Conservation (phyloP, 768 basidiomycete species). For the Phlebiopsis flavidoalba region DNA sequence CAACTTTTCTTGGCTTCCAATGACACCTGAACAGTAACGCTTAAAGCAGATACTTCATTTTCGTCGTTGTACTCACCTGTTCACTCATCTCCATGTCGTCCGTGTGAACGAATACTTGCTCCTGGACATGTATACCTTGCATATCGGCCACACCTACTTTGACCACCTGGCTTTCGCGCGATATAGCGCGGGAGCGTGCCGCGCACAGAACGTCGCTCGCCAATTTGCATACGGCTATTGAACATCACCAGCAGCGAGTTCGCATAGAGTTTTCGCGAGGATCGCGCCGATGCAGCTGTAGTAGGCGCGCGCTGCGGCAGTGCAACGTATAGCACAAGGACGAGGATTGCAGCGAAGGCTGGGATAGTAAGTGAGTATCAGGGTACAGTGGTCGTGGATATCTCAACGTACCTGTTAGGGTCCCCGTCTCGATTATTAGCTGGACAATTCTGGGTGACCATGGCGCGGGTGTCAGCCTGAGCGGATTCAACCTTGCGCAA, state of each 20-base stretch:
- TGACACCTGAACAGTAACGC: too few species aligned
- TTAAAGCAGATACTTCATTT: too few species aligned
- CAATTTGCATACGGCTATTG: slow-evolving; percentile 3
- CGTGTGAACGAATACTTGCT: slow-evolving; percentile 1
- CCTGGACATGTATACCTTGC: not conserved
- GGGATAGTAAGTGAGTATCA: not conserved
- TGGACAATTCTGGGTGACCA: not conserved
- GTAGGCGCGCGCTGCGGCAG: not conserved
- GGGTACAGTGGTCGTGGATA: too few species aligned
- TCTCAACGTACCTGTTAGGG: not conserved
- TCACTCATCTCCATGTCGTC: not conserved
- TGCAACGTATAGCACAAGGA: not conserved
- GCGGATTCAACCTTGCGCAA: not conserved
- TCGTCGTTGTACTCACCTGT: not conserved
- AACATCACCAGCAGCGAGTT: slow-evolving; percentile 5
- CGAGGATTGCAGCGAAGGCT: not conserved
- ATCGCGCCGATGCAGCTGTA: not conserved
- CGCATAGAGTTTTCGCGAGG: slow-evolving; percentile 6
- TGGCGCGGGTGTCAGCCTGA: not conserved
- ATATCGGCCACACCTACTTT: not conserved
- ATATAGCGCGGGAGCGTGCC: not conserved
- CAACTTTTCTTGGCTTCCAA: too few species aligned
- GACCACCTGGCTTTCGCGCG: not conserved
- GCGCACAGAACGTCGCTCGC: not conserved
- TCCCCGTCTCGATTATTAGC: slow-evolving; percentile 5